These are phyloP conservation scores for Paracoccidioides brasiliensis DNA, from an alignment of 2,329 filamentous ascomycete genomes.

Conservation along the genomic window DNA sequence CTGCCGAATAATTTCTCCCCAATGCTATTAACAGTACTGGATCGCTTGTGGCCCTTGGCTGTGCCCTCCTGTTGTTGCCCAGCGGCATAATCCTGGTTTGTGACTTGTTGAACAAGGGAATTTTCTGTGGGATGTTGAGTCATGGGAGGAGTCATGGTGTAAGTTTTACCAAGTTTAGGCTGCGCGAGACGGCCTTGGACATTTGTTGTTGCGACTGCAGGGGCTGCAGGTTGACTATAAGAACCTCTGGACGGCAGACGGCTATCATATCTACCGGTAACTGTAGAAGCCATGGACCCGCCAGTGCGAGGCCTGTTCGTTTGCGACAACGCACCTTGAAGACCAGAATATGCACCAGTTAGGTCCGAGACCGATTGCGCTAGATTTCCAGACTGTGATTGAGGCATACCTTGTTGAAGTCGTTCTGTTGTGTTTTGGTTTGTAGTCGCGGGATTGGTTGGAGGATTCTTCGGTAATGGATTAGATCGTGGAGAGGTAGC, in stretches of 20 bases:
- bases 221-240: conserved; percentile 79
- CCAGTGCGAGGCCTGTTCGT: conserved; percentile 61
- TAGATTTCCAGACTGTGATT: conserved; percentile 37
- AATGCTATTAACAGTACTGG: conserved; percentile 66
- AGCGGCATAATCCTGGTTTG: conserved; percentile 43
- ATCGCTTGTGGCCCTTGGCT: conserved; percentile 48
- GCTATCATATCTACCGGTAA: conserved; percentile 30
- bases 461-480: conserved; percentile 47
- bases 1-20: conserved; percentile 76
- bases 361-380: conserved; percentile 46
- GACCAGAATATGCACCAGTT: conserved; percentile 38
- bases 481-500: conserved; percentile 29
- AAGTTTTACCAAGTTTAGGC: conserved; percentile 51
- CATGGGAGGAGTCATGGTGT: conserved; percentile 57
- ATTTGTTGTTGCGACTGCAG: conserved; percentile 76
- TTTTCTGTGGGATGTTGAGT: conserved; percentile 42
- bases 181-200: conserved; percentile 83
- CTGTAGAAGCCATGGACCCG: conserved; percentile 59
- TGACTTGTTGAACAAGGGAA: conserved; percentile 49
- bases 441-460: conserved; percentile 17
- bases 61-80: conserved; percentile 36
- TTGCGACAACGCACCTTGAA: conserved; percentile 31
- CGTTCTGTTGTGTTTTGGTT: conserved; percentile 12
- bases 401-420: conserved; percentile 20
- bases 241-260: conserved; percentile 61